Base-by-base conservation (phyloP, 108 stramenopile species). In the Nitzschia palea region DNA sequence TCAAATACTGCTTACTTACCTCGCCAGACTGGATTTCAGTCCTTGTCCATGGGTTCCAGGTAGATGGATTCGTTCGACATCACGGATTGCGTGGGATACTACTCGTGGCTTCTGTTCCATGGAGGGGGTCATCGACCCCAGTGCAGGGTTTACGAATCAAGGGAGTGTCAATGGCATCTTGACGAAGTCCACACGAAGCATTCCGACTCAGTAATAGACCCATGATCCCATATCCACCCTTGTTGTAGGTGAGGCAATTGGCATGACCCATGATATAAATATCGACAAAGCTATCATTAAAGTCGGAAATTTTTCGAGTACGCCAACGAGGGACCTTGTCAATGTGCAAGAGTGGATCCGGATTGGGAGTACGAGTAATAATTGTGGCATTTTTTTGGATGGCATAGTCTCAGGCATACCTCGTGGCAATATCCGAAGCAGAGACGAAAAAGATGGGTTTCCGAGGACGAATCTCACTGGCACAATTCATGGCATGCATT, bases 401-500 rank as follows among this genome's bases (percentile, higher is more conserved):
- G 36, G 36, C 59, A 47, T 67, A 62, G 9, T 42, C 51, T 12
- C 50, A 2, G 30, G 64, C 73, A 65, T 26, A 23, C 26, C 35
- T 36, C 2, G 67, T 51, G 31, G 66, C 67, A 54, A 25, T n/a
- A 4, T 25, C 22, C 12, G 65, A 68, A 55, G 76, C 80, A 3
- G 71, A 68, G 6, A 70, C 67, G 36, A 81, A 67, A 37, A 76
- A 76, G 4, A 81, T 60, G 14, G 62, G 50, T n/a, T 15, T 55
- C 29, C 62, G 3, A 5, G 71, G 65, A 37, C 71, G 76, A 14
- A 71, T 26, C 18, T 70, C 42, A 12, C 36, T 30, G 29, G 77
- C 78, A 48, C 80, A 81, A 34, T 76, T 76, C 22, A 81, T 3
- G 0, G 71, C 80, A n/a, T n/a, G n/a, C n/a, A 64, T 81, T 76